These are phyloP conservation scores for Serendipita sp. DNA, from an alignment of 768 basidiomycete species.

Conservation along the genomic window DNA sequence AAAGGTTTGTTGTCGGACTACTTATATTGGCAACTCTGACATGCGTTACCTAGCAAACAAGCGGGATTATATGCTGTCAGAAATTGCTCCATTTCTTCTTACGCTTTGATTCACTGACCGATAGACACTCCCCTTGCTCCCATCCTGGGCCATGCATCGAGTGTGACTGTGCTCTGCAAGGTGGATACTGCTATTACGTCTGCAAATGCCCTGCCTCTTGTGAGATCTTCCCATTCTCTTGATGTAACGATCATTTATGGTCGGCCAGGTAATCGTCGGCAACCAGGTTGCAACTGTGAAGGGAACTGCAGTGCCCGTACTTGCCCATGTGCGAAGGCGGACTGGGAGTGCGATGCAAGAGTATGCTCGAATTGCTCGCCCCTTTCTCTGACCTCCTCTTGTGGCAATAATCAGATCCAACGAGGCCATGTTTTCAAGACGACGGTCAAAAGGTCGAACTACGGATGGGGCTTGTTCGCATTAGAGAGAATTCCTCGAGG, in stretches of 20 bases:
- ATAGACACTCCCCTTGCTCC: neutral
- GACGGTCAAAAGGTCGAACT: neutral
- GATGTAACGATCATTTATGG: neutral
- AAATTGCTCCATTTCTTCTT: no score
- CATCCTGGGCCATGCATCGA: neutral
- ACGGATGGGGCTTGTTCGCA: slow-evolving; percentile 4
- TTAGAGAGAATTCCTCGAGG: neutral
- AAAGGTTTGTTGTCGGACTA: neutral
- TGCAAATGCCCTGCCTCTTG: neutral
- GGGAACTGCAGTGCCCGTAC: neutral
- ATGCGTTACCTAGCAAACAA: no score
- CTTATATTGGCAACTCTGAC: neutral
- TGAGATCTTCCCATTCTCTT: neutral
- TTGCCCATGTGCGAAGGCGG: neutral
- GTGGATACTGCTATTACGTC: neutral
- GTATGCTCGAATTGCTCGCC: neutral
- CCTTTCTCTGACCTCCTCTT: neutral
- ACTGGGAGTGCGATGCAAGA: neutral
- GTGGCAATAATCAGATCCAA: neutral
- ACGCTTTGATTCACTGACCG: no score
- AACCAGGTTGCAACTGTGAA: neutral
- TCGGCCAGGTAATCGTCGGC: neutral
- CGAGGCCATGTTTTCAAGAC: neutral
- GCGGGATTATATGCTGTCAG: no score
- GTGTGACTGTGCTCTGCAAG: neutral